A percentile compares a stretch with the other conserved stretches of the same genome.
Conservation (phyloP, 179 eudicot species). For the Actinidia polygama region DNA sequence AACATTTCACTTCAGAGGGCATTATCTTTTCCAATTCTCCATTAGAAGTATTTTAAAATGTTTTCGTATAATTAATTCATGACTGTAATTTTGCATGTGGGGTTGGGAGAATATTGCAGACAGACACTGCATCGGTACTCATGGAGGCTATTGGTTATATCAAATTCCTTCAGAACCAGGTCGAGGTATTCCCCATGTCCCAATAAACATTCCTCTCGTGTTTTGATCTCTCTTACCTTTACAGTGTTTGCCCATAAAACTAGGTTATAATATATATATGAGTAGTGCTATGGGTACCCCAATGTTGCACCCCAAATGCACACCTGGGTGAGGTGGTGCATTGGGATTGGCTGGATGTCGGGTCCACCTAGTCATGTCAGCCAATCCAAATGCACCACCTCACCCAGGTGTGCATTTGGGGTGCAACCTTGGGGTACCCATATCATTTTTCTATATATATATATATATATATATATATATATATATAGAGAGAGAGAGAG, state of each 20-base stretch:
- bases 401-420: too few species aligned
- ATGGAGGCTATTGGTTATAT: conserved; percentile 87
- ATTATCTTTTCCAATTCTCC: background rate
- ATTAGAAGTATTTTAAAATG: background rate
- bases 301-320: too few species aligned
- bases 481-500: too few species aligned
- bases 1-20: background rate
- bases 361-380: too few species aligned
- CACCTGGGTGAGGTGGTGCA: too few species aligned
- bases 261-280: too few species aligned
- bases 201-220: conserved; percentile 36
- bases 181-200: conserved; percentile 55
- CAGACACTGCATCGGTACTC: conserved; percentile 89
- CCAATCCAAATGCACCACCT: too few species aligned
- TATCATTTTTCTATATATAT: too few species aligned
- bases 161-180: conserved; percentile 84
- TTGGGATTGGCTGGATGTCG: too few species aligned
- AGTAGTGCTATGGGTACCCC: too few species aligned
- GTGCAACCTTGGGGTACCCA: too few species aligned
- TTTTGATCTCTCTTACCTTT: conserved; percentile 1
- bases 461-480: too few species aligned
- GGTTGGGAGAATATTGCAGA: conserved; percentile 52
- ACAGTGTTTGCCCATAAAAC: background rate
- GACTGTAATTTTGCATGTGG: conserved; percentile 17
- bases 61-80: background rate